These are phyloP conservation scores for Fonsecaea multimorphosa DNA, from an alignment of 2,329 filamentous ascomycete genomes.

Conservation along the genomic window DNA sequence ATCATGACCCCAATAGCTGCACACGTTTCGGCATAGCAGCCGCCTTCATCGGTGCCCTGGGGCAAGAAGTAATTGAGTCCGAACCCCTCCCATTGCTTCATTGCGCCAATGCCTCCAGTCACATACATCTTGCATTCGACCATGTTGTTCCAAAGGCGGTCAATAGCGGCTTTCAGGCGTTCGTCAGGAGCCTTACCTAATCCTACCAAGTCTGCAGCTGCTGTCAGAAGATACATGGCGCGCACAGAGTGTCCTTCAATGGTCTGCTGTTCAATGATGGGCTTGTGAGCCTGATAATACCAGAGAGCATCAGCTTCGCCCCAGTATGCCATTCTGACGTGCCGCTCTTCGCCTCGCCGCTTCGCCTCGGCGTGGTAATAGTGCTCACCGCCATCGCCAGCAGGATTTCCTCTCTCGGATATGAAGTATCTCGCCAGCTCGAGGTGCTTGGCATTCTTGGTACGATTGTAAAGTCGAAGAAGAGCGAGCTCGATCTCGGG, in stretches of 20 bases:
- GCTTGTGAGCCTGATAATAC: constrained; percentile 65
- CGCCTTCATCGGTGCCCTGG: constrained; percentile 65
- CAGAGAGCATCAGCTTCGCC: constrained; percentile 43
- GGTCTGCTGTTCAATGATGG: constrained; percentile 60
- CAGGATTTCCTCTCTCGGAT: constrained; percentile 62
- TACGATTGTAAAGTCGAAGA: constrained; percentile 53
- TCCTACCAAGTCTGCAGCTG: constrained; percentile 60
- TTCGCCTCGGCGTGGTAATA: constrained; percentile 63
- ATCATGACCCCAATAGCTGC: constrained; percentile 67
- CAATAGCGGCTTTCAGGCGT: constrained; percentile 50
- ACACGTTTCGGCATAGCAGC: constrained; percentile 68
- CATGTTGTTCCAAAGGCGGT: constrained; percentile 65
- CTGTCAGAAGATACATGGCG: constrained; percentile 66
- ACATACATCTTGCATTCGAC: constrained; percentile 67
- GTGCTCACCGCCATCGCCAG: constrained; percentile 56
- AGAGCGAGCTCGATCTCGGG: constrained; percentile 61
- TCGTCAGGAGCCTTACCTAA: constrained; percentile 38
- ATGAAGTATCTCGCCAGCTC: constrained; percentile 63
- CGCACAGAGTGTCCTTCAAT: constrained; percentile 67
- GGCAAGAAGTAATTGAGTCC: constrained; percentile 65
- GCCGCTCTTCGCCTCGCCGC: constrained; percentile 56
- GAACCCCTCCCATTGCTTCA: constrained; percentile 67
- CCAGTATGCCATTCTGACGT: constrained; percentile 55
- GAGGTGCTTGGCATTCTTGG: constrained; percentile 47
- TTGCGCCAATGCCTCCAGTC: constrained; percentile 65